Evolutionary conservation across 345 rosid species (phyloP), one percentile per base, ranked within the genome.

Genomic region (Salix brachista): DNA sequence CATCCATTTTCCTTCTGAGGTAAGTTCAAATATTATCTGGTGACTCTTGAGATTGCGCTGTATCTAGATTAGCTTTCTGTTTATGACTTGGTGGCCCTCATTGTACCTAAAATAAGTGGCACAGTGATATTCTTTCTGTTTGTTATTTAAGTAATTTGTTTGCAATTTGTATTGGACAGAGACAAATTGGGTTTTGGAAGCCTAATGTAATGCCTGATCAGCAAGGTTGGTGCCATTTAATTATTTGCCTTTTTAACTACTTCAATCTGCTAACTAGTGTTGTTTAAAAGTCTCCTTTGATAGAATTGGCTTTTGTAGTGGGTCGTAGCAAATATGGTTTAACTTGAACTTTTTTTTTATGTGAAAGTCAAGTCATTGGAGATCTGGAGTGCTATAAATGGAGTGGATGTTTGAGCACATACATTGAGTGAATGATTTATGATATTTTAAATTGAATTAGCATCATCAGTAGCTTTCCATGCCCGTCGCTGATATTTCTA

Each of bases 171-270:
- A 19, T 78, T 86, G 74, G 76, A 81, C 95, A 92, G 97, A 88
- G 86, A 80, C 91, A 91, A 86, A 72, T 82, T 86, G 93, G 90
- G 73, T 88, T 88, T 77, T 79, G 87, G 85, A 91, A 89, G 85
- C 74, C 82, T 11, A 85, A 90, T 82, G 56, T 66, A 65, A 73
- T 83, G 83, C 80, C 87, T 37, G 91, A 88, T 77, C 85, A 83
- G 70, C 89, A 86, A 84, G 89, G 92, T 87, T 81, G 85, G 90
- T 77, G 79, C 28, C 77, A 79, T 60, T 76, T 21, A 52, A 11
- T 80, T 76, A 39, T 76, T 67, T 48, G 28, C 21, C 36, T 44
- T 65, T 56, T 69, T 79, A 34, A 65, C 70, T 74, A 74, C 72
- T 75, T 71, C 56, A 64, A 14, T 61, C 75, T 71, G 65, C 52